Base-by-base conservation (phyloP, 495 filamentous ascomycete genomes). In the Hyaloscypha finlandica region DNA sequence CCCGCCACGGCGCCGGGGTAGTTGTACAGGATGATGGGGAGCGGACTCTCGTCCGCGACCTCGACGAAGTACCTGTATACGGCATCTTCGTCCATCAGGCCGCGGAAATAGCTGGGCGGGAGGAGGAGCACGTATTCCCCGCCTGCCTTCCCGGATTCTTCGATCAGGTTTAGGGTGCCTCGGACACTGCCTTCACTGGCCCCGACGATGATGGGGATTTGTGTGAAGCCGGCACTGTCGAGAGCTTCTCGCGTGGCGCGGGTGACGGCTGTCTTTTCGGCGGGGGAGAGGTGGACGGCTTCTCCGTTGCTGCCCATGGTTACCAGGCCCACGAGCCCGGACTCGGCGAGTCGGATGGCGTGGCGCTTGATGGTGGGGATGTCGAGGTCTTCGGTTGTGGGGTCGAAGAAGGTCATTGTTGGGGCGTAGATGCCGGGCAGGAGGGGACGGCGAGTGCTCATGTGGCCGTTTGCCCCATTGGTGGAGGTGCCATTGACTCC, bases 291-390 rank as follows among this genome's bases (percentile, higher is more conserved):
- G 75, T 96, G 92, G 63, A 92, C 90, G 20, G 92, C 92, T 79
- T 96, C 92, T 25, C 92, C 92, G 75, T 96, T 96, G 65, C 91
- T 94, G 56, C 92, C 93, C 90, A 94, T 93, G 69, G 90, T 90
- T 11, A 96, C 91, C 14, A 97, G 83, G 12, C 93, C 91, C 51
- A 88, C 90, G 12, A 97, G 88, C 22, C 93, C 92, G 61, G 86
- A 90, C 78, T 87, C 82, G 29, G 90, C 92, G n/a, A 96, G 85
- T 52, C 92, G 91, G 59, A 90, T 87, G 35, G 90, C 90, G 73
- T 95, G 92, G 59, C 84, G 87, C 74, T 89, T 91, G 80, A 94
- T 90, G 64, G 88, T 84, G 6, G 88, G 83, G 69, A 92, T 85
- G 73, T 97, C 92, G 72, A 97, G 84, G 20, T 95, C 89, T 77